phyloP scores from a whole-genome alignment of 1,284 basidiomycete species.

The Malassezia obtusa region DNA sequence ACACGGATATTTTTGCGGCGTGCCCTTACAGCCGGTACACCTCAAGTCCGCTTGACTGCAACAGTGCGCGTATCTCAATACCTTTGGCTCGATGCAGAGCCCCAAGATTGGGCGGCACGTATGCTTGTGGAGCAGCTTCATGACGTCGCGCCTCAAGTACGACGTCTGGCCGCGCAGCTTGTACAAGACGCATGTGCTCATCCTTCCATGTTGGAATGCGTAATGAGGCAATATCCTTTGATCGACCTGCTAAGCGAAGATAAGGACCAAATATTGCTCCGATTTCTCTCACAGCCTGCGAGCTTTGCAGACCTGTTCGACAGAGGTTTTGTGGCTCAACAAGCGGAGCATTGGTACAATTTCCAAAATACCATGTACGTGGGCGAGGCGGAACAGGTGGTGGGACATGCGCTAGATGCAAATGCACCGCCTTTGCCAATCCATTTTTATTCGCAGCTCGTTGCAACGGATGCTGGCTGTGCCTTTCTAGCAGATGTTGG shows the following conservation, averaged over 20 bases:
- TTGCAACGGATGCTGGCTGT: slow-evolving; percentile 88
- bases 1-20: slow-evolving; percentile 65
- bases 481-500: slow-evolving; percentile 78
- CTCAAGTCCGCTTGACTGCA: slow-evolving; percentile 61
- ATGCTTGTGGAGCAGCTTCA: slow-evolving; percentile 89
- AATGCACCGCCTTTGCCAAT: slow-evolving; percentile 63
- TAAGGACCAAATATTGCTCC: slow-evolving; percentile 70
- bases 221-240: slow-evolving; percentile 86
- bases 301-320: slow-evolving; percentile 86
- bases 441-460: slow-evolving; percentile 95
- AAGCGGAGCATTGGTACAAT: slow-evolving; percentile 85
- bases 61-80: slow-evolving; percentile 69
- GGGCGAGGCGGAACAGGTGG: slow-evolving; percentile 73
- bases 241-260: slow-evolving; percentile 89
- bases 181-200: slow-evolving; percentile 81
- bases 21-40: slow-evolving; percentile 59
- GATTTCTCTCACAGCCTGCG: slow-evolving; percentile 85
- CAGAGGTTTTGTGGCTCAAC: slow-evolving; percentile 80
- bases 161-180: slow-evolving; percentile 75
- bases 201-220: slow-evolving; percentile 70
- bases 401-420: slow-evolving; percentile 41
- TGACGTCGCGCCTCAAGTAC: slow-evolving; percentile 78
- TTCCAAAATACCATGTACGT: slow-evolving; percentile 57
- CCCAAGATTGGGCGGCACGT: slow-evolving; percentile 35
- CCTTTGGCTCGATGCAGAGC: slow-evolving; percentile 23